These are phyloP conservation scores for Chloris gayana DNA, from an alignment of 176 grass and related monocot genomes.

Conservation along the genomic window DNA sequence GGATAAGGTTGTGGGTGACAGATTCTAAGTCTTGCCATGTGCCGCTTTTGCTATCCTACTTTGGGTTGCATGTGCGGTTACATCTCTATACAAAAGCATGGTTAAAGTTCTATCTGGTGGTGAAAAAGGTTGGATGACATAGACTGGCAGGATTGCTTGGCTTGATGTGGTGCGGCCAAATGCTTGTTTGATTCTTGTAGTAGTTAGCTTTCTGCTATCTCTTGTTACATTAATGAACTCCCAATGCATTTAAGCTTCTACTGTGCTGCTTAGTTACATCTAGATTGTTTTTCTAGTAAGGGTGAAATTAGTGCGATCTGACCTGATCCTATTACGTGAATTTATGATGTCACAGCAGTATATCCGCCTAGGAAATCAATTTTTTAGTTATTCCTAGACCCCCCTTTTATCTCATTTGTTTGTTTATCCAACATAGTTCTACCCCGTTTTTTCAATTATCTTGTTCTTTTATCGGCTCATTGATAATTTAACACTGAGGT, in stretches of 20 bases:
- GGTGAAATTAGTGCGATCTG: constrained; percentile 5
- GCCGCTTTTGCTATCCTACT: constrained; percentile 24
- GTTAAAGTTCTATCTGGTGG: constrained; percentile 37
- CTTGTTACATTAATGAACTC: constrained; percentile 14
- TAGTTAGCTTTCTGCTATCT: background rate
- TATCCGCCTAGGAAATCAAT: background rate
- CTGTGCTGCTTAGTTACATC: constrained; percentile 14
- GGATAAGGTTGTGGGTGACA: constrained; percentile 33
- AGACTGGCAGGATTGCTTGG: constrained; percentile 15
- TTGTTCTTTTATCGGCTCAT: constrained; percentile 31
- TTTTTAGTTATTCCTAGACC: background rate
- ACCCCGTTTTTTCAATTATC: background rate
- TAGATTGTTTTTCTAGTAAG: constrained; percentile 33
- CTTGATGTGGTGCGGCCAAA: constrained; percentile 24
- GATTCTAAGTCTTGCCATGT: constrained; percentile 44
- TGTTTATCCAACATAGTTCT: background rate
- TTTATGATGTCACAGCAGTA: background rate
- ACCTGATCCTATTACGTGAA: background rate
- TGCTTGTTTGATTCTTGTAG: constrained; percentile 31
- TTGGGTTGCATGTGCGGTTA: constrained; percentile 47
- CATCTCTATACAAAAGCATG: constrained; percentile 43
- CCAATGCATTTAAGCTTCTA: background rate
- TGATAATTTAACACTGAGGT: background rate
- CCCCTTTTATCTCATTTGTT: background rate
- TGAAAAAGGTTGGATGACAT: constrained; percentile 36